phyloP scores from a whole-genome alignment of 116 monocot species.

The Cymodocea nodosa region DNA sequence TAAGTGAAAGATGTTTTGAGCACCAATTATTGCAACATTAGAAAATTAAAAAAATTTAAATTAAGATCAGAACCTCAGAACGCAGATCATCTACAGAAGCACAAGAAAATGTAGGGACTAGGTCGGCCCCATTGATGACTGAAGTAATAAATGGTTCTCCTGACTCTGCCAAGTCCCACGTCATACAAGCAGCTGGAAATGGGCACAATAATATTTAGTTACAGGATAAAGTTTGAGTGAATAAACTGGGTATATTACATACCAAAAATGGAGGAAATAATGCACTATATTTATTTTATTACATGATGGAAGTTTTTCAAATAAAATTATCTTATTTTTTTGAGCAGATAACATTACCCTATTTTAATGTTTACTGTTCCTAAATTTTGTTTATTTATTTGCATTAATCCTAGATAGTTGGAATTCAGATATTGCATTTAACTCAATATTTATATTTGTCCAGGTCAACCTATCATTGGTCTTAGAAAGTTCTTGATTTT shows the following conservation, averaged over 20 bases:
- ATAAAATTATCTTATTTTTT: too few species aligned
- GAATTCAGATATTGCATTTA: too few species aligned
- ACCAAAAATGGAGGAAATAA: not conserved
- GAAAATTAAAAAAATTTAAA: not conserved
- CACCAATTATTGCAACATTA: not conserved
- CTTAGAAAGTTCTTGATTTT: too few species aligned
- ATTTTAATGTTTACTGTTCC: too few species aligned
- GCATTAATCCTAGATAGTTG: too few species aligned
- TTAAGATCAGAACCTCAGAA: slow-evolving; percentile 46
- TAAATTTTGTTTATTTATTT: too few species aligned
- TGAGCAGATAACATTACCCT: too few species aligned
- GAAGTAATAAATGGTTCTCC: slow-evolving; percentile 81
- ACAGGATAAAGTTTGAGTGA: not conserved
- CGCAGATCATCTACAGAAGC: slow-evolving; percentile 96
- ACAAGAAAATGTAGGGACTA: slow-evolving; percentile 94
- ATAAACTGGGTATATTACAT: not conserved
- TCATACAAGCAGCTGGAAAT: slow-evolving; percentile 92
- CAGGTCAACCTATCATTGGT: too few species aligned
- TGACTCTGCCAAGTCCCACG: slow-evolving; percentile 97
- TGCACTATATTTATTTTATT: too few species aligned
- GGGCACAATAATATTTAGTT: not conserved
- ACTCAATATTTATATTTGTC: too few species aligned
- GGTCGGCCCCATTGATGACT: slow-evolving; percentile 92
- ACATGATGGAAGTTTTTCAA: too few species aligned
- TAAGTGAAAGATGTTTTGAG: not conserved